phyloP scores from a whole-genome alignment of 176 grass and related monocot species.

The Poa pratensis region DNA sequence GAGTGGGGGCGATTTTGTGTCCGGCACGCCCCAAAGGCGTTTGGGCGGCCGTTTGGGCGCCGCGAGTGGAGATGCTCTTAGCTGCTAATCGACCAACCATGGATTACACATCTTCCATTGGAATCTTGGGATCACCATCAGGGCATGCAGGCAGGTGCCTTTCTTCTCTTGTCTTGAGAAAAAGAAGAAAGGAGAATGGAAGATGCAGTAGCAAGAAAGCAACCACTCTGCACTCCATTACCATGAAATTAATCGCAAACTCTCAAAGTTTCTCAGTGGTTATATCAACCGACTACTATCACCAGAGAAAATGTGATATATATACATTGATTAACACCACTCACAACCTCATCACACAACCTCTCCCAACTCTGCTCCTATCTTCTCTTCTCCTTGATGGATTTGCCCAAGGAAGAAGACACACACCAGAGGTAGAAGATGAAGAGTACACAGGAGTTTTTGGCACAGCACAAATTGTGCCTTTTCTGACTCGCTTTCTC shows the following conservation, averaged over 20 bases:
- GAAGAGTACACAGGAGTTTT: no score
- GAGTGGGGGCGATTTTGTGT: no score
- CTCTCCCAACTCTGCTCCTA: neutral
- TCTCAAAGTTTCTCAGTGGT: neutral
- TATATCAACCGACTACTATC: neutral
- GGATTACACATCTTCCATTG: neutral
- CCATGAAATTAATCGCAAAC: neutral
- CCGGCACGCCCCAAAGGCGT: no score
- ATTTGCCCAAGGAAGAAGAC: no score
- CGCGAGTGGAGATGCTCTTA: no score
- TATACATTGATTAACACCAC: neutral
- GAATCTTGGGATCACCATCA: neutral
- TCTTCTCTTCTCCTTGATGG: no score
- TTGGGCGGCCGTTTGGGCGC: no score
- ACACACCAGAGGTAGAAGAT: no score
- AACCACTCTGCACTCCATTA: neutral
- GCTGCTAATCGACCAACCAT: neutral
- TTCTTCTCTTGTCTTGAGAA: neutral
- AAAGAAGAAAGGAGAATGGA: neutral
- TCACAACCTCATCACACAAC: neutral
- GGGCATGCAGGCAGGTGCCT: neutral
- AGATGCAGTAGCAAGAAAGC: neutral
- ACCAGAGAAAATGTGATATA: neutral
- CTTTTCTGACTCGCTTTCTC: no score
- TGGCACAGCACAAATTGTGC: no score